Base-by-base conservation (phyloP, 345 rosid genomes). In the Salix exigua region DNA sequence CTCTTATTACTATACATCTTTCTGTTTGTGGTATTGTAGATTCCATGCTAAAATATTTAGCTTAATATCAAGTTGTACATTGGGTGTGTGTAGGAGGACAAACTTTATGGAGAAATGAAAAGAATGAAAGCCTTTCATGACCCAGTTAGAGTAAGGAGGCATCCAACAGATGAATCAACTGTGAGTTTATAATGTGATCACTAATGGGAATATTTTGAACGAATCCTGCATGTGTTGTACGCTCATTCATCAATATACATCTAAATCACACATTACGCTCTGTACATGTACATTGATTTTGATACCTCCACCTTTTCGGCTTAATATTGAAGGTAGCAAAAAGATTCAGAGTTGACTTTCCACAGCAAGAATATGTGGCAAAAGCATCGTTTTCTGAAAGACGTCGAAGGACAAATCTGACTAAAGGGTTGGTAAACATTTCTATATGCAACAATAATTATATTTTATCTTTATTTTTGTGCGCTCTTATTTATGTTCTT, bases 341-440 rank as follows among this genome's bases (percentile, higher is more conserved):
- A 70, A 75, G 44, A 82, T 78, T 74, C 78, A 77, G 82, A 81
- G 73, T 66, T n/a, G 86, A 83, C 65, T 70, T 83, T 61, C 78
- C 78, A 58, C 85, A 73, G 72, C 88, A 70, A 86, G 90, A 83
- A 55, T 74, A 74, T 76, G 67, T 68, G 26, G 82, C 77, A 16
- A 87, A 83, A 81, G 73, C 88, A 74, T 80, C 90, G 18, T 64
- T 82, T 81, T 80, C 79, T 38, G 83, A 80, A 68, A 65, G 78
- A 75, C 75, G 71, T 18, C 78, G 33, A 73, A 73, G 76, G 81
- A 80, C 78, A 65, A 79, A 79, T 78, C 90, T 71, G 51, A 71
- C 66, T 69, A 86, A 85, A 78, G 82, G 89, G 97, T 92, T 70
- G 44, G 96, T 91, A 28, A 61, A 73, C 18, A 9, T 50, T 75